Evolutionary conservation across 2,329 filamentous ascomycete genomes (phyloP), one percentile per base, ranked within the genome.

Genomic region (Grosmannia huntii): DNA sequence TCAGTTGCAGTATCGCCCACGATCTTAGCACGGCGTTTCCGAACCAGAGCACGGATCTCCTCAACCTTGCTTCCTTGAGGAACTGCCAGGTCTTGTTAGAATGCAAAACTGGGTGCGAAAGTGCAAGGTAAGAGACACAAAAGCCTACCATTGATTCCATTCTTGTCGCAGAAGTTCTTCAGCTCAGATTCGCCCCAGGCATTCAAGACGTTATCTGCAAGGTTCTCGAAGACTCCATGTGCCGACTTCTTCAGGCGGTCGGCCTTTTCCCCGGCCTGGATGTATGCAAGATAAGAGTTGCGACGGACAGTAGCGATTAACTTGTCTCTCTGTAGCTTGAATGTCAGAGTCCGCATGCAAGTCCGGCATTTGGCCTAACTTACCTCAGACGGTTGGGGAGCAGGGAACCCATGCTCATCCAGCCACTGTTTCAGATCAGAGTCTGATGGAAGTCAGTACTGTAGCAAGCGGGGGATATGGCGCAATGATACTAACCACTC

Each of bases 381-480:
- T 66, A 76, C 74, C 61, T 77, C 85, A 54, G 83, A 83, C 33
- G 90, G 87, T 70, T 97, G 92, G 61, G 94, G 92, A 57, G 82
- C 88, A 14, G 89, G 86, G 71, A 92, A 84, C 56, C 94, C 94
- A 64, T 90, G 84, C 64, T 86, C 85, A 67, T 97, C 94, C 53
- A 96, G 85, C 87, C 89, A 99, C 64, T 88, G 81, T 78, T 97
- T 97, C 62, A 96, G 75, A 55, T 96, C 92, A 63, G 91, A 96
- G 63, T 96, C 89, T 70, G 25, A 16, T 19, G 3, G 19, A 38
- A 4, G 23, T 36, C 48, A 41, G 28, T 4, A 38, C n/a, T 27
- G 11, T 11, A 16, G 7, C n/a, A 21, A 36, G 0, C 12, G 41
- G 14, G 28, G 19, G 10, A 25, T 28, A n/a, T 25, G 19, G 14